Evolutionary conservation across 306 rosid species (phyloP).

Genomic region (Prunus padus): DNA sequence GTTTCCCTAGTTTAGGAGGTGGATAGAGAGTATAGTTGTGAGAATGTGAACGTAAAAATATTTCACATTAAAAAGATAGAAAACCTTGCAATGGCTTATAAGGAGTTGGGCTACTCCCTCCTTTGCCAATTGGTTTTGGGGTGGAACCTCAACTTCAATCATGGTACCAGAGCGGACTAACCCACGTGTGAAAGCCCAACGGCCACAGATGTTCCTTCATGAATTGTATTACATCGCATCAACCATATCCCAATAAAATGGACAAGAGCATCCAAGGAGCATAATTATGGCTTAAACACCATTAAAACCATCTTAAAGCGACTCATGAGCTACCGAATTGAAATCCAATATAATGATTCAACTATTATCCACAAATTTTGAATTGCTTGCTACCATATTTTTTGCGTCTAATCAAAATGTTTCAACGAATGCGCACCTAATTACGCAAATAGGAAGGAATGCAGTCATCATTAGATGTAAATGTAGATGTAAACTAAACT

Average conservation of each 20-base stretch:
- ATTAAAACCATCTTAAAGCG: constrained; percentile 33
- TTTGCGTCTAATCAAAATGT: not conserved
- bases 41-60: no score
- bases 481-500: not conserved
- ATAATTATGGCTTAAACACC: constrained; percentile 22
- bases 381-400: not conserved
- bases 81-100: no score
- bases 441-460: constrained; percentile 34
- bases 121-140: no score
- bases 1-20: no score
- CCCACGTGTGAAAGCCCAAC: no score
- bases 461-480: constrained; percentile 42
- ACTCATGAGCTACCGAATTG: constrained; percentile 33
- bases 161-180: no score
- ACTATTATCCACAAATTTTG: not conserved
- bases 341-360: not conserved
- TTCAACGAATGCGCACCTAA: constrained; percentile 1
- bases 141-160: no score
- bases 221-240: no score
- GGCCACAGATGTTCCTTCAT: no score
- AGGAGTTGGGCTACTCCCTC: no score
- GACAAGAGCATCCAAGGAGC: constrained; percentile 11
- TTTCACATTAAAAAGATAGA: no score
- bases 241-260: constrained; percentile 24
- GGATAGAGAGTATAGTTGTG: no score